Evolutionary conservation across 352 stramenopile genomes (phyloP), one percentile per base, ranked within the genome.

Genomic region (Thraustochytrium sp.): DNA sequence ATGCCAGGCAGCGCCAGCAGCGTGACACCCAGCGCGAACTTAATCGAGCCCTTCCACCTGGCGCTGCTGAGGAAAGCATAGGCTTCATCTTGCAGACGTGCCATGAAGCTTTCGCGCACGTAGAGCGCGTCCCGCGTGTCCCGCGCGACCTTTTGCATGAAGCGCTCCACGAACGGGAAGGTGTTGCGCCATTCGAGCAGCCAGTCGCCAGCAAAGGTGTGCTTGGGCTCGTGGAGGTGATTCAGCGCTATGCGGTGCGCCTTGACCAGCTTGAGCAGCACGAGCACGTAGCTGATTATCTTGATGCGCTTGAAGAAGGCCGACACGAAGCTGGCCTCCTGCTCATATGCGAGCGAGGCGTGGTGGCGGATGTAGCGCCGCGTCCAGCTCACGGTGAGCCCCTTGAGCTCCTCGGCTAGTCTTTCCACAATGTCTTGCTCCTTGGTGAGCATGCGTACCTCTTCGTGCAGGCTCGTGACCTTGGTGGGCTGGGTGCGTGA

Each of bases 251-350:
- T 31, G 16, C 46, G 23, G 40, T 72, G 59, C 21, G 36, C 4
- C 59, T 44, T 72, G 29, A 44, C 59, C 9, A 72, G 36, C 26
- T 72, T 72, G 26, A 72, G 9, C 13, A 72, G 59, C 13, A 29
- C 13, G 5, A 29, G 59, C 59, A 26, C 59, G 3, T 72, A 72
- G 34, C 21, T 72, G 3, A 72, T 44, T 4, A 72, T 18, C 40
- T 72, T 72, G 59, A 72, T 72, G 59, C 59, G 59, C 21, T 29
- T 21, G 40, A 72, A 72, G 59, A 72, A 72, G 13, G 59, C 59
- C 16, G 59, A 26, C 9, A 72, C 26, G 59, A 72, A 26, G 34
- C 21, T 49, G 13, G 59, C 34, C 16, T 44, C 34, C 11, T 49
- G 9, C 9, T 49, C 40, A 21, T 72, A 44, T 44, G 59, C 59